Base-by-base conservation (phyloP, 208 protist species). In the Acanthamoeba sp. region DNA sequence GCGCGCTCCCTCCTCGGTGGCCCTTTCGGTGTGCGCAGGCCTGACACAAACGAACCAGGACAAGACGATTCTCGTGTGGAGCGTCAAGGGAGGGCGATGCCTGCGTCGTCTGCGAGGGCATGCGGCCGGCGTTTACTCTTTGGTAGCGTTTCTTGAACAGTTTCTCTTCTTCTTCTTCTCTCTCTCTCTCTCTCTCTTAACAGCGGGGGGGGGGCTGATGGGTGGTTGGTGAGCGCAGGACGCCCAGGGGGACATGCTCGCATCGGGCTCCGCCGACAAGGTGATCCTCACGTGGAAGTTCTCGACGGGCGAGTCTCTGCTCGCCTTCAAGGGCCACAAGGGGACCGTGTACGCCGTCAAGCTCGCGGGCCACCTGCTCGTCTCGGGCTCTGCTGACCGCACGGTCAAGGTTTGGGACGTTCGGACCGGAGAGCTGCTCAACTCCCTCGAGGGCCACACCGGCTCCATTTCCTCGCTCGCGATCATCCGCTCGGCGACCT, bases 341-440 rank as follows among this genome's bases (percentile, higher is more conserved):
- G 90, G 90, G 36, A 93, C 69, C 22, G 90, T 93, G 29, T 93
- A 93, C 48, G n/a, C 66, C 20, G 90, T 93, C n/a, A 93, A 93
- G 66, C 71, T 93, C 14, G 69, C 52, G 34, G 71, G 71, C 6
- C 42, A 93, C 36, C 59, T 93, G 14, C 71, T 93, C 20, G 90
- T 84, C 10, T 93, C 90, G 0, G 90, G 90, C 50, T 93, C 90
- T 64, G 90, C 90, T 66, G 90, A 91, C 36, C 85, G 85, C 7
- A 91, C 85, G 38, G 42, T 91, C 57, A 91, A 91, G 85, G 90
- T 93, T 14, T 93, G 90, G 90, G 69, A 93, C 66, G 69, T 78
- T 24, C 29, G 50, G 7, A 93, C 90, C 14, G 90, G 90, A 34
- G 90, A 93, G 90, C 12, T 93, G 42, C 42, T 93, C 62, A 93